These are phyloP conservation scores for Pseudoturritis turrita DNA, from an alignment of 345 rosid species.

Conservation along the genomic window DNA sequence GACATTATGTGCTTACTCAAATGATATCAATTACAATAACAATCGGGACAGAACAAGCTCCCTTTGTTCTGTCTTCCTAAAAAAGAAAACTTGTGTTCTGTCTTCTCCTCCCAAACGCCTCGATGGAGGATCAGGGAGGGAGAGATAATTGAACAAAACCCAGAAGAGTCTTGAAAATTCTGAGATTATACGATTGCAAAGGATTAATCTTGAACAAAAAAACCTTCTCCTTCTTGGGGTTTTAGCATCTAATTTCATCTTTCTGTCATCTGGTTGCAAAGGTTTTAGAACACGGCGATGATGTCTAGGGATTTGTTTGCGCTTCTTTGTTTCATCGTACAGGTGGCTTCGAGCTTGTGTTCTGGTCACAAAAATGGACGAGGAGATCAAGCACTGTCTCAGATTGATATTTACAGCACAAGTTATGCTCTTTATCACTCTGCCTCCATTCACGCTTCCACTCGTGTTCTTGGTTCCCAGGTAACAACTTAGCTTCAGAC, in stretches of 20 bases:
- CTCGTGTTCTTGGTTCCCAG: conserved; percentile 46
- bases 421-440: conserved; percentile 35
- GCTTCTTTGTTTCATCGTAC: conserved; percentile 9
- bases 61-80: neutral
- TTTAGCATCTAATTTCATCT: neutral
- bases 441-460: conserved; percentile 40
- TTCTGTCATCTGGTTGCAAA: too few species aligned
- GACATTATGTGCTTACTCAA: conserved; percentile 5
- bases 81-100: neutral
- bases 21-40: neutral
- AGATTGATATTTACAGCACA: conserved; percentile 49
- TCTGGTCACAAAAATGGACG: conserved; percentile 33
- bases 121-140: neutral
- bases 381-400: conserved; percentile 59
- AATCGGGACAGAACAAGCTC: neutral
- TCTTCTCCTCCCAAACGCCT: neutral
- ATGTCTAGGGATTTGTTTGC: neutral
- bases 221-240: neutral
- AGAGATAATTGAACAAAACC: neutral
- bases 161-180: neutral
- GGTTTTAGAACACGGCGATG: neutral
- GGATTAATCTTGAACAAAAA: neutral
- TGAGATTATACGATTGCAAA: neutral
- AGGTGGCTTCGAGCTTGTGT: conserved; percentile 20
- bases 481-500: neutral